A percentile compares a stretch with the other conserved stretches of the same genome.
phyloP scores from a whole-genome alignment of 495 filamentous ascomycete species.

The Penicillium egyptiacum region DNA sequence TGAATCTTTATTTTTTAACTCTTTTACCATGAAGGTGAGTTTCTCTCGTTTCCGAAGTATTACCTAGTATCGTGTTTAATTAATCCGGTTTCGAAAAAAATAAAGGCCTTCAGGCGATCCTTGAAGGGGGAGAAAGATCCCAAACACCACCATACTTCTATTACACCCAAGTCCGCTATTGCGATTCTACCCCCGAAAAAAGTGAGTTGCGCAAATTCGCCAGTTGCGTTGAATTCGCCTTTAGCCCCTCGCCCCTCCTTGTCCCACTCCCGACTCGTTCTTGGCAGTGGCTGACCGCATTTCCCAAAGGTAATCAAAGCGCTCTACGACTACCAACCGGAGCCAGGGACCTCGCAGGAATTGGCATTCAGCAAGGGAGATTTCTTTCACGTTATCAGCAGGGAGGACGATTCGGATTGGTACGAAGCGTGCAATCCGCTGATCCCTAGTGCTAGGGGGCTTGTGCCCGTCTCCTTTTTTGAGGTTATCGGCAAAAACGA shows the following conservation, averaged over 20 bases:
- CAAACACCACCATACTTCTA: slow-evolving; percentile 76
- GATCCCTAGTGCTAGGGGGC: slow-evolving; percentile 79
- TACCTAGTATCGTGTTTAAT: slow-evolving; percentile 18
- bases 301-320: slow-evolving; percentile 84
- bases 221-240: slow-evolving; percentile 7
- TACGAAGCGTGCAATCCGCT: slow-evolving; percentile 98
- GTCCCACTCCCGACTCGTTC: slow-evolving; percentile 19
- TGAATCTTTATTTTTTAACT: slow-evolving; percentile 10
- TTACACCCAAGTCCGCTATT: slow-evolving; percentile 89
- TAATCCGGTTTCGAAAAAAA: slow-evolving; percentile 15
- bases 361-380: slow-evolving; percentile 90
- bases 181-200: slow-evolving; percentile 96
- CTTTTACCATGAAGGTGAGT: slow-evolving; percentile 30
- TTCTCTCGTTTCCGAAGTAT: slow-evolving; percentile 16
- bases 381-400: slow-evolving; percentile 97
- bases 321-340: slow-evolving; percentile 85
- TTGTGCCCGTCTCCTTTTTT: slow-evolving; percentile 93
- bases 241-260: slow-evolving; percentile 13
- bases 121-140: slow-evolving; percentile 82
- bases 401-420: slow-evolving; percentile 93
- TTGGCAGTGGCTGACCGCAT: slow-evolving; percentile 22
- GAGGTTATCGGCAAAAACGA: slow-evolving; percentile 87
- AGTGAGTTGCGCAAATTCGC: slow-evolving; percentile 50
- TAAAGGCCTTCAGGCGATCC: slow-evolving; percentile 76
- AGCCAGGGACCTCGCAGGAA: slow-evolving; percentile 65